Percentiles rank a stretch among this genome's conserved stretches.
Evolutionary conservation across 345 rosid species (phyloP).

Genomic region (Salix purpurea): DNA sequence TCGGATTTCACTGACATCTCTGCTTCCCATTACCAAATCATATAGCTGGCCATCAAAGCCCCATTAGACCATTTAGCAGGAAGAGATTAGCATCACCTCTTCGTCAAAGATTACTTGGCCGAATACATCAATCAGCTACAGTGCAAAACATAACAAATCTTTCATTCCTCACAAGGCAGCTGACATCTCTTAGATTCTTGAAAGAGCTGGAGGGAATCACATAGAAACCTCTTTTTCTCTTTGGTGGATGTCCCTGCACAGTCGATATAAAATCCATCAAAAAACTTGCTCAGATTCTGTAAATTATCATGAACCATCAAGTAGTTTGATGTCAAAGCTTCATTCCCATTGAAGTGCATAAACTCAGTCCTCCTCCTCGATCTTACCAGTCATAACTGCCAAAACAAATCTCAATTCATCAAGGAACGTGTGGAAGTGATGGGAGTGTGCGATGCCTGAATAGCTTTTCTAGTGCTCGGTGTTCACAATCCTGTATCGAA

Average conservation of each 20-base stretch:
- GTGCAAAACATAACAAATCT: background rate
- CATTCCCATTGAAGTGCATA: background rate
- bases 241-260: conserved; percentile 12
- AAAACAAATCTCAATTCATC: conserved; percentile 12
- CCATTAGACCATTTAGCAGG: background rate
- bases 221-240: background rate
- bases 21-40: background rate
- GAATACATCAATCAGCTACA: background rate
- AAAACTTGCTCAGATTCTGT: conserved; percentile 8
- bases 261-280: conserved; percentile 2
- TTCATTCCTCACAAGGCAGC: background rate
- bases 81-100: background rate
- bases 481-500: conserved; percentile 75
- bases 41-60: background rate
- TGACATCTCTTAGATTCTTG: background rate
- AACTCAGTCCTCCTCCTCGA: background rate
- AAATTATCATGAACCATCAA: background rate
- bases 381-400: conserved; percentile 25
- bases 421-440: conserved; percentile 35
- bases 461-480: conserved; percentile 61
- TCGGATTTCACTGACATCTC: background rate
- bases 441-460: conserved; percentile 52
- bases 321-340: background rate
- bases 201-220: background rate
- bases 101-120: background rate